A percentile compares a stretch with the other conserved stretches of the same genome.
Conservation (phyloP, 192 early-diverging fungal species). For the Lobosporangium transversale region DNA sequence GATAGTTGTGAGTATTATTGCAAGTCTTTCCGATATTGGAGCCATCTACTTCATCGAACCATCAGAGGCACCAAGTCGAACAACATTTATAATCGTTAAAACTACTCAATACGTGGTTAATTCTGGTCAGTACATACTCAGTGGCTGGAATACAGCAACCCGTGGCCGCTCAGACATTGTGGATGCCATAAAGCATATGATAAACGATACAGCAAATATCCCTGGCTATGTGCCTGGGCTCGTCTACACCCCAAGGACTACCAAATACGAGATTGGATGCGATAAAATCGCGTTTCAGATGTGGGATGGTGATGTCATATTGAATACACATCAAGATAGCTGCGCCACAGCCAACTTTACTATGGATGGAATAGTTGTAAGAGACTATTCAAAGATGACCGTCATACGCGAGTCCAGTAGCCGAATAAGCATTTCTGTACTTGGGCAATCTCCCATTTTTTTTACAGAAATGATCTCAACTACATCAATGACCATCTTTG, state of each 20-base stretch:
- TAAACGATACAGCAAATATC: conserved; percentile 1
- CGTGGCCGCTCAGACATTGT: neutral
- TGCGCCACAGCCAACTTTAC: too few species aligned
- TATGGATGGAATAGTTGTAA: too few species aligned
- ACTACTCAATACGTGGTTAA: neutral
- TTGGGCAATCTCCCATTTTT: neutral
- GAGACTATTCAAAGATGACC: too few species aligned
- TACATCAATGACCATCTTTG: too few species aligned
- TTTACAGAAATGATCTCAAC: too few species aligned
- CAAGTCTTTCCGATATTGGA: neutral
- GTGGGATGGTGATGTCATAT: too few species aligned
- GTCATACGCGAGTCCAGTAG: too few species aligned
- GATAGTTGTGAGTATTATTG: neutral
- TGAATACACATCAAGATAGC: neutral
- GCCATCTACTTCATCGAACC: neutral
- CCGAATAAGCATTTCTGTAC: neutral
- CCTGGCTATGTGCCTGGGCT: neutral
- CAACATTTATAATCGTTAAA: neutral
- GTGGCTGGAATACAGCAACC: neutral
- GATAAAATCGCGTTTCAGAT: neutral
- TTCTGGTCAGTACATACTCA: neutral
- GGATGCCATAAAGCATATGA: neutral
- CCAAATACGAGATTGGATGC: neutral
- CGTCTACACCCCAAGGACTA: neutral
- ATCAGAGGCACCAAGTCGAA: neutral